Evolutionary conservation across 129 eudicot genomes (phyloP).

Genomic region (Glebionis coronaria): DNA sequence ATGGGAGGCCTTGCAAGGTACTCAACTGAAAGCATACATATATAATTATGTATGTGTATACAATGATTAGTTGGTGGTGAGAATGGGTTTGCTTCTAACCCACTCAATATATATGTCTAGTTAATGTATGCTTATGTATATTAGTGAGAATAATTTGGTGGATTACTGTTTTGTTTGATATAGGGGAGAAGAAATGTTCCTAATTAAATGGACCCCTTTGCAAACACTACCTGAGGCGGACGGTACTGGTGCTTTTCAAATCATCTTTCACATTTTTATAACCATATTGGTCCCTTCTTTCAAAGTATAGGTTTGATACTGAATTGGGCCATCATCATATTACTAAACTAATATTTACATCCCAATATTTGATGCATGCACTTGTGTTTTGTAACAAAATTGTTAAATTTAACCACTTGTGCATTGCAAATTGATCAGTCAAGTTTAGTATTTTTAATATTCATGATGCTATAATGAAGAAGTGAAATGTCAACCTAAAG

Average conservation of each 20-base stretch:
- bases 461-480: background rate
- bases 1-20: constrained; percentile 25
- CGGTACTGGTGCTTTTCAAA: constrained; percentile 8
- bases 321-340: background rate
- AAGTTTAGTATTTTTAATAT: no score
- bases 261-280: constrained; percentile 12
- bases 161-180: constrained; percentile 21
- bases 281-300: background rate
- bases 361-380: background rate
- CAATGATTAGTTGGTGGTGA: constrained; percentile 17
- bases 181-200: constrained; percentile 22
- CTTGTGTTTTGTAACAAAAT: background rate
- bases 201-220: constrained; percentile 6
- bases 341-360: background rate
- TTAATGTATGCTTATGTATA: background rate
- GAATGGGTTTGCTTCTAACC: constrained; percentile 29
- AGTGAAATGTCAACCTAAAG: constrained; percentile 4
- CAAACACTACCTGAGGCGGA: constrained; percentile 6
- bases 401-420: background rate
- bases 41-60: background rate
- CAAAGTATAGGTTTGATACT: background rate
- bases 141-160: background rate
- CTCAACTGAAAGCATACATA: constrained; percentile 18
- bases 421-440: background rate
- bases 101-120: constrained; percentile 23